phyloP scores from a whole-genome alignment of 2,329 filamentous ascomycete species.

The Fusarium pseudoanthophilum region DNA sequence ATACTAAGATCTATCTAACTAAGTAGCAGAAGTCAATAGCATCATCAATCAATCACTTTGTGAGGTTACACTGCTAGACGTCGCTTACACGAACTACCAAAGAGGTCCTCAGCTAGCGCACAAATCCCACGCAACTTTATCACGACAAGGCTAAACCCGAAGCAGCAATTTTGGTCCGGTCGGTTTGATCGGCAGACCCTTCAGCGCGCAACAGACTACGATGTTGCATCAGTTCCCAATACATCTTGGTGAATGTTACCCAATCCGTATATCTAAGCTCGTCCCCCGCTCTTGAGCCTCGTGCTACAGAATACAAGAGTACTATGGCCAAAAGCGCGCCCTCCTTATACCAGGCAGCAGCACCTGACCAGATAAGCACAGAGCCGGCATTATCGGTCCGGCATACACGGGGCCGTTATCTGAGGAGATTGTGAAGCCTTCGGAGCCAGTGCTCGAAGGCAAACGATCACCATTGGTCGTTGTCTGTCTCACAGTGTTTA shows the following conservation, averaged over 20 bases:
- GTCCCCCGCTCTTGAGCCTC: no score
- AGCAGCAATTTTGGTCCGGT: neutral
- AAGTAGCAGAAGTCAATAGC: no score
- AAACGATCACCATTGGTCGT: accelerated
- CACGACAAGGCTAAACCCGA: neutral
- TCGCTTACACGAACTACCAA: neutral
- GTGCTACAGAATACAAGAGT: neutral
- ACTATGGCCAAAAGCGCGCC: neutral
- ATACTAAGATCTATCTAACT: no score
- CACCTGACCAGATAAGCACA: neutral
- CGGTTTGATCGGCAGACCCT: neutral
- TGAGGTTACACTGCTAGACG: neutral
- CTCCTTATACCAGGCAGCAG: neutral
- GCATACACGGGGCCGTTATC: accelerated
- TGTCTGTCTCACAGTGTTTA: accelerated
- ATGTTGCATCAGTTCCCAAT: neutral
- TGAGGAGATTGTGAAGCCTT: neutral
- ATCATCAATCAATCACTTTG: no score
- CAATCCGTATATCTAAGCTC: no score
- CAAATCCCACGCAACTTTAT: neutral
- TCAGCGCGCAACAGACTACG: accelerated
- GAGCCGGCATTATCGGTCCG: neutral
- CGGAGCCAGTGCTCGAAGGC: accelerated
- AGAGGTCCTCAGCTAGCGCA: neutral
- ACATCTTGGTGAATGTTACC: neutral